phyloP scores from a whole-genome alignment of 108 stramenopile genomes.

The Cyclotella kingstonii region DNA sequence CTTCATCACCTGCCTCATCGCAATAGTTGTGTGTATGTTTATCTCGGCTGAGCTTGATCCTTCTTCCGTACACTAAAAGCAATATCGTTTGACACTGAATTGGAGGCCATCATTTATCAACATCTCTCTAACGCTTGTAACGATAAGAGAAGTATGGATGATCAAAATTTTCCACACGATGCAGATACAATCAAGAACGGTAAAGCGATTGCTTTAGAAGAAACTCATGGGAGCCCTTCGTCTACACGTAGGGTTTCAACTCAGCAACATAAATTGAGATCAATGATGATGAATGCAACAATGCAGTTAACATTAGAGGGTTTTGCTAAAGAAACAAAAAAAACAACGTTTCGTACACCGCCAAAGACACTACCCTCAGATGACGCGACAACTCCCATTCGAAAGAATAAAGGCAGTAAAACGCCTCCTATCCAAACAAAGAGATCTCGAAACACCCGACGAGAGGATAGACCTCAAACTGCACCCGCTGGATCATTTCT shows the following conservation, averaged over 20 bases:
- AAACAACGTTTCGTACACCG: no score
- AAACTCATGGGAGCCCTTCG: background rate
- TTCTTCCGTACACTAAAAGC: background rate
- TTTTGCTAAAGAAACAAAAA: no score
- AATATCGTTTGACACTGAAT: conserved; percentile 3
- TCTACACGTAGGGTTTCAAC: background rate
- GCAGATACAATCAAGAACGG: background rate
- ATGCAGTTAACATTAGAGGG: no score
- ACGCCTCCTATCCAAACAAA: conserved; percentile 1
- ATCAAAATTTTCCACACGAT: background rate
- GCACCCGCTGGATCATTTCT: background rate
- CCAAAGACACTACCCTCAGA: no score
- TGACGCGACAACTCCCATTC: conserved; percentile 5
- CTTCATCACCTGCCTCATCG: background rate
- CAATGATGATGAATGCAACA: no score
- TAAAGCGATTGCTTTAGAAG: background rate
- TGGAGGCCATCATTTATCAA: conserved; percentile 11
- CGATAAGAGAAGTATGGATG: conserved; percentile 1
- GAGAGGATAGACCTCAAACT: background rate
- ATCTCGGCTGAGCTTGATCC: background rate
- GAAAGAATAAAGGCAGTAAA: background rate
- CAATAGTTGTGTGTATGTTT: background rate
- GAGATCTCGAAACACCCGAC: background rate
- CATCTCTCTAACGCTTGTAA: conserved; percentile 1
- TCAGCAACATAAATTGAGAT: background rate